A percentile compares a stretch with the other conserved stretches of the same genome.
Evolutionary conservation across 345 rosid species (phyloP).

Genomic region (Bruguiera parviflora): DNA sequence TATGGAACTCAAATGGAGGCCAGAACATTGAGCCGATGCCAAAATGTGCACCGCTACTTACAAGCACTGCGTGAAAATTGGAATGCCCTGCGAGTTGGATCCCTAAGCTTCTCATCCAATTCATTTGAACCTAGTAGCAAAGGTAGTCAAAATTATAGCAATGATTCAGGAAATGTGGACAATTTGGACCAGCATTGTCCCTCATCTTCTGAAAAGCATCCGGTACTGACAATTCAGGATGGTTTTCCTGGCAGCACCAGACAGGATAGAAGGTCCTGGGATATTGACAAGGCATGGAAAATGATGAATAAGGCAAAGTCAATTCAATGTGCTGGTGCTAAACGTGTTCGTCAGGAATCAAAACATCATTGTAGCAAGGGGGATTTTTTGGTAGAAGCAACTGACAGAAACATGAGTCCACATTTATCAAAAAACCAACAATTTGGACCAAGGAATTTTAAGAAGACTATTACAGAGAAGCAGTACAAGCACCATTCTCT

Average conservation of each 20-base stretch:
- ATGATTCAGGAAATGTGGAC: neutral
- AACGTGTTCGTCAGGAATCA: slow-evolving; percentile 4
- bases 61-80: slow-evolving; percentile 50
- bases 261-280: slow-evolving; percentile 15
- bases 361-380: slow-evolving; percentile 15
- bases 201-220: slow-evolving; percentile 21
- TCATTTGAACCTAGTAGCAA: slow-evolving; percentile 18
- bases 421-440: slow-evolving; percentile 12
- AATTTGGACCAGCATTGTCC: slow-evolving; percentile 19
- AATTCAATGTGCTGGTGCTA: slow-evolving; percentile 15
- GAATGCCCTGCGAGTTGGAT: slow-evolving; percentile 43
- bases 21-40: slow-evolving; percentile 45
- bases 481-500: neutral
- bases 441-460: slow-evolving; percentile 10
- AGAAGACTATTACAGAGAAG: slow-evolving; percentile 12
- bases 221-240: slow-evolving; percentile 16
- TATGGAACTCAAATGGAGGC: slow-evolving; percentile 22
- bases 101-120: slow-evolving; percentile 37
- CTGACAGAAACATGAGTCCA: slow-evolving; percentile 9
- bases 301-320: slow-evolving; percentile 54
- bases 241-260: neutral
- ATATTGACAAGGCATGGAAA: slow-evolving; percentile 56
- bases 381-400: slow-evolving; percentile 21
- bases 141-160: slow-evolving; percentile 6
- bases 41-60: slow-evolving; percentile 38